phyloP scores from a whole-genome alignment of 352 stramenopile species.

The Globisporangium paroecandrum region DNA sequence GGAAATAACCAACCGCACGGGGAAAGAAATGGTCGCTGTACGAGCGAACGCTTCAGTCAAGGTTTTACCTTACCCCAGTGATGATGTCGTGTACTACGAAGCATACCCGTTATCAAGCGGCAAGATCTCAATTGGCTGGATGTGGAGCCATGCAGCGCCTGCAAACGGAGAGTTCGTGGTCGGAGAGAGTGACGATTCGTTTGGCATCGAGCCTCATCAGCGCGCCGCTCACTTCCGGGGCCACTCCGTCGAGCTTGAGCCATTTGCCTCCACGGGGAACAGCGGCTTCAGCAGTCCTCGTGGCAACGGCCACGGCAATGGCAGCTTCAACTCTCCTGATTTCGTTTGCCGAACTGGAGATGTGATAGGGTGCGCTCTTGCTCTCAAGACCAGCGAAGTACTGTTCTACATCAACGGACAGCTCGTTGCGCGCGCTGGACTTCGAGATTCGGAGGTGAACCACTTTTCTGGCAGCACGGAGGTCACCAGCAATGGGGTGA shows the following conservation, averaged over 20 bases:
- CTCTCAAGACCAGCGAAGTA: conserved; percentile 28
- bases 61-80: neutral
- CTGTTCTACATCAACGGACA: conserved; percentile 65
- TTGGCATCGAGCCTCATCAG: conserved; percentile 48
- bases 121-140: conserved; percentile 55
- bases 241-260: conserved; percentile 13
- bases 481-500: neutral
- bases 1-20: conserved; percentile 54
- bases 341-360: conserved; percentile 49
- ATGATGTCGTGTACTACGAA: conserved; percentile 50
- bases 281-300: conserved; percentile 37
- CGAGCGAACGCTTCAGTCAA: conserved; percentile 28
- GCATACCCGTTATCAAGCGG: conserved; percentile 44
- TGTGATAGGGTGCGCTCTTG: conserved; percentile 51
- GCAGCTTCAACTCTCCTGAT: conserved; percentile 31
- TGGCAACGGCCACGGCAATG: conserved; percentile 18
- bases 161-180: conserved; percentile 25
- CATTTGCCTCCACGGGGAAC: conserved; percentile 18
- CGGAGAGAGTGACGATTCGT: conserved; percentile 33
- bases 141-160: conserved; percentile 17
- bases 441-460: neutral
- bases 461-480: neutral
- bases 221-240: conserved; percentile 30
- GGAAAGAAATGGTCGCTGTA: conserved; percentile 36
- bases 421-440: conserved; percentile 21